These are phyloP conservation scores for Penicillium lividum DNA, from an alignment of 495 filamentous ascomycete genomes.

Conservation along the genomic window DNA sequence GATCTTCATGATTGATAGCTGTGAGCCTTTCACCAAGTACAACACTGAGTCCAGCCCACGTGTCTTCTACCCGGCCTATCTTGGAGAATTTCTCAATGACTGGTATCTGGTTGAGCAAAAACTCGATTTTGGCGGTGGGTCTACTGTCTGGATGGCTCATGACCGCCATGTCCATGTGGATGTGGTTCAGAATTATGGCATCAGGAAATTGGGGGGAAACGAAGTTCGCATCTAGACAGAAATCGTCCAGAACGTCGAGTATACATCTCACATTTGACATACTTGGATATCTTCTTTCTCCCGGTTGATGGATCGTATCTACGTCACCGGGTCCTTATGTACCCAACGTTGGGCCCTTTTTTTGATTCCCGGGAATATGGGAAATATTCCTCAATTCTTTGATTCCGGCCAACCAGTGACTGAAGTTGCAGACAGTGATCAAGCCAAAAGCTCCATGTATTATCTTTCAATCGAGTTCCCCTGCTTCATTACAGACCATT, in stretches of 20 bases:
- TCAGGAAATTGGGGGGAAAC: slow-evolving; percentile 21
- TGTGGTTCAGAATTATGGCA: slow-evolving; percentile 32
- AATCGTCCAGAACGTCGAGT: slow-evolving; percentile 26
- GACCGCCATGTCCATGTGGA: slow-evolving; percentile 32
- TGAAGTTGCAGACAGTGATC: no score
- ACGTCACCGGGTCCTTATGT: no score
- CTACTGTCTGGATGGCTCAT: slow-evolving; percentile 73
- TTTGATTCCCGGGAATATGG: no score
- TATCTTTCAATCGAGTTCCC: no score
- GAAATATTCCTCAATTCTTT: no score
- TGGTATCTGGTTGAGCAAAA: slow-evolving; percentile 85
- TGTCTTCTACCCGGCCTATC: slow-evolving; percentile 20
- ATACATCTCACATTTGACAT: slow-evolving; percentile 31
- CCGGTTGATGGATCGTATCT: neutral
- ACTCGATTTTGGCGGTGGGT: slow-evolving; percentile 82
- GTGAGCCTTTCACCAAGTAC: slow-evolving; percentile 18
- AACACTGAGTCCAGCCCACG: slow-evolving; percentile 1
- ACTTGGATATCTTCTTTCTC: slow-evolving; percentile 21
- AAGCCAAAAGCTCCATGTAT: no score
- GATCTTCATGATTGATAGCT: slow-evolving; percentile 17
- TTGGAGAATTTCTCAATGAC: slow-evolving; percentile 51
- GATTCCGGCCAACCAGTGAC: no score
- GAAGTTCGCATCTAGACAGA: slow-evolving; percentile 28
- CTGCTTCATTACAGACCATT: no score
- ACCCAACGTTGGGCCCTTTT: no score